A percentile compares a stretch with the other conserved stretches of the same genome.
phyloP scores from a whole-genome alignment of 2,329 filamentous ascomycete genomes.

The Scolecobasidium constrictum region DNA sequence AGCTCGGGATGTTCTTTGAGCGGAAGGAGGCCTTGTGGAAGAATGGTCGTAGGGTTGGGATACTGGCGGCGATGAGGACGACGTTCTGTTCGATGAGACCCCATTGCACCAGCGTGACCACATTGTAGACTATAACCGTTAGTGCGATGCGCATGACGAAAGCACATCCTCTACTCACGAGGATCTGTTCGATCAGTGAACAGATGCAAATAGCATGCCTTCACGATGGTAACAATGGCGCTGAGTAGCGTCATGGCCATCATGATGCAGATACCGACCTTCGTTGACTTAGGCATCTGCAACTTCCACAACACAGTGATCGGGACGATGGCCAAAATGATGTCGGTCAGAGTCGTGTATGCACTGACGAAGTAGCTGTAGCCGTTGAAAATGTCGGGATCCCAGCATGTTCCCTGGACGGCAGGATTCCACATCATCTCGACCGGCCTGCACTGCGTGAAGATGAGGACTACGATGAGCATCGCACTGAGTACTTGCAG shows the following conservation, averaged over 20 bases:
- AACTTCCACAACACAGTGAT: constrained; percentile 18
- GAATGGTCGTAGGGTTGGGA: constrained; percentile 23
- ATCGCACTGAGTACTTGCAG: constrained; percentile 17
- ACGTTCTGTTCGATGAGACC: constrained; percentile 26
- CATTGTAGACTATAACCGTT: constrained; percentile 11
- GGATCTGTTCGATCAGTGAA: constrained; percentile 17
- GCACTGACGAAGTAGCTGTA: constrained; percentile 18
- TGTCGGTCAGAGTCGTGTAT: constrained; percentile 19
- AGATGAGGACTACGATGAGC: constrained; percentile 16
- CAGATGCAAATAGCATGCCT: constrained; percentile 17
- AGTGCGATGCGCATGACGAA: neutral
- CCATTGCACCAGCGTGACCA: constrained; percentile 30
- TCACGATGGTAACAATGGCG: constrained; percentile 18
- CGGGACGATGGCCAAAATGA: constrained; percentile 17
- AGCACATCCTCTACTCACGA: constrained; percentile 12
- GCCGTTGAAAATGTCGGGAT: constrained; percentile 15
- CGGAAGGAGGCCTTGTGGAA: constrained; percentile 10
- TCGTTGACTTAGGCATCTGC: constrained; percentile 17
- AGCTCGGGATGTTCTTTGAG: neutral
- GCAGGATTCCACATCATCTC: constrained; percentile 15
- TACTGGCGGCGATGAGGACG: constrained; percentile 25
- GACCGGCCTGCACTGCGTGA: constrained; percentile 17
- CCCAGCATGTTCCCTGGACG: constrained; percentile 15
- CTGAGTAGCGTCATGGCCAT: constrained; percentile 19
- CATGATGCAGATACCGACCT: constrained; percentile 17